Evolutionary conservation across 2,329 filamentous ascomycete genomes (phyloP).

Genomic region (Byssochlamys sp.): DNA sequence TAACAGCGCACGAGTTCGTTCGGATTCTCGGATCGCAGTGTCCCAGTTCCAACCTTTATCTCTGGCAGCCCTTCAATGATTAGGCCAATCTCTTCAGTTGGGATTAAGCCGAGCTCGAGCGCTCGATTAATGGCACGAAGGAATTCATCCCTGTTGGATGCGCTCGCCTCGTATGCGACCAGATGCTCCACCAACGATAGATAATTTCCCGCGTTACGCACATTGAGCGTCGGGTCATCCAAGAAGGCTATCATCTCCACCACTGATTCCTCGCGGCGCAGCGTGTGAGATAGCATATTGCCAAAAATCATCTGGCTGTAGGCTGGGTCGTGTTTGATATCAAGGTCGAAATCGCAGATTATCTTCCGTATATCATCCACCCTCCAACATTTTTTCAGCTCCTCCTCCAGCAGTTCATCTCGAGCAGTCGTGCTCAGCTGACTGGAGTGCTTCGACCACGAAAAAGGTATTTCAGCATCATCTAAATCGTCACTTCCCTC

Average conservation of each 20-base stretch:
- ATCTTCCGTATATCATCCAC: constrained; percentile 21
- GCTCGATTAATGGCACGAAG: constrained; percentile 19
- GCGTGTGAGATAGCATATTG: constrained; percentile 15
- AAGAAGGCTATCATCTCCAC: constrained; percentile 23
- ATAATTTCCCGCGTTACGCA: constrained; percentile 27
- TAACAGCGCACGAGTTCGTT: constrained; percentile 16
- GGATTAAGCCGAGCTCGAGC: constrained; percentile 26
- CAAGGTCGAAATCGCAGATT: constrained; percentile 19
- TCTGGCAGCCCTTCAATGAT: constrained; percentile 22
- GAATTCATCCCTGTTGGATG: constrained; percentile 11
- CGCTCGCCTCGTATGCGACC: constrained; percentile 9
- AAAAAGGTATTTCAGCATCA: not conserved
- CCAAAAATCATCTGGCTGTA: constrained; percentile 28
- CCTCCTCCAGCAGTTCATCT: constrained; percentile 8
- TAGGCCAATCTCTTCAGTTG: constrained; percentile 20
- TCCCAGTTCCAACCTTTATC: constrained; percentile 9
- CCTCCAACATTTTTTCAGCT: constrained; percentile 12
- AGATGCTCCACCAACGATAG: constrained; percentile 18
- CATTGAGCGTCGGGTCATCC: constrained; percentile 28
- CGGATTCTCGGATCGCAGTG: constrained; percentile 7
- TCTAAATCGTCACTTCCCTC: not conserved
- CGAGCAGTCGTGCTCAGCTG: not conserved
- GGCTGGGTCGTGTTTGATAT: constrained; percentile 24
- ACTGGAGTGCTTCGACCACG: not conserved
- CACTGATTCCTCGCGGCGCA: constrained; percentile 4